A percentile compares a stretch with the other conserved stretches of the same genome.
Conservation (phyloP, 2,329 filamentous ascomycete species). For the Cordyceps tenuipes region DNA sequence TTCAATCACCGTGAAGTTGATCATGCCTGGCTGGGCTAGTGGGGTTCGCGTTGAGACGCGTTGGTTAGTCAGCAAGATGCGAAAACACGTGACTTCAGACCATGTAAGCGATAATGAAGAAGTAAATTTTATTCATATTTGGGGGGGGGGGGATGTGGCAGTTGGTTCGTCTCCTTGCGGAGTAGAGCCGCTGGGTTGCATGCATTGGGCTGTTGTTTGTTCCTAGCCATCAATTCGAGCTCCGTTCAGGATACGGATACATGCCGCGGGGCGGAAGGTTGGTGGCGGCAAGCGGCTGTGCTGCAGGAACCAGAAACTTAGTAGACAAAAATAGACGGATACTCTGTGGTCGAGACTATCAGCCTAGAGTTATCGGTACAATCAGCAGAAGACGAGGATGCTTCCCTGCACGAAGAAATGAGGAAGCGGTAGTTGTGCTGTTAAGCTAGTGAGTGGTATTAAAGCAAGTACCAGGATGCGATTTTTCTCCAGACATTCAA, state of each 20-base stretch:
- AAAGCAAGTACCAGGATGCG: not conserved
- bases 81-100: conserved; percentile 11
- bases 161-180: not conserved
- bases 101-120: not conserved
- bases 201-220: not conserved
- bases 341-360: not conserved
- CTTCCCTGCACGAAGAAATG: no score
- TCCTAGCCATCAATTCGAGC: not conserved
- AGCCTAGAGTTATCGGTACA: not conserved
- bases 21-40: conserved; percentile 1
- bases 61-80: conserved; percentile 13
- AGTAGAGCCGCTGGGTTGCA: not conserved
- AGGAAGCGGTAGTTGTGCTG: not conserved
- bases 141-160: no score
- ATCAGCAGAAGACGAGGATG: no score
- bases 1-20: not conserved
- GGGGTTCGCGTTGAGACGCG: conserved; percentile 13
- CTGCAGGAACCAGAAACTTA: not conserved
- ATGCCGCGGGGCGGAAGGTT: no score
- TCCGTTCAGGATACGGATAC: not conserved
- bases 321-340: not conserved
- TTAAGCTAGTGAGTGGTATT: not conserved
- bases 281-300: not conserved
- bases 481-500: not conserved
- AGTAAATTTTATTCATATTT: not conserved